phyloP scores from a whole-genome alignment of 768 basidiomycete genomes.

The Suillus luteus region DNA sequence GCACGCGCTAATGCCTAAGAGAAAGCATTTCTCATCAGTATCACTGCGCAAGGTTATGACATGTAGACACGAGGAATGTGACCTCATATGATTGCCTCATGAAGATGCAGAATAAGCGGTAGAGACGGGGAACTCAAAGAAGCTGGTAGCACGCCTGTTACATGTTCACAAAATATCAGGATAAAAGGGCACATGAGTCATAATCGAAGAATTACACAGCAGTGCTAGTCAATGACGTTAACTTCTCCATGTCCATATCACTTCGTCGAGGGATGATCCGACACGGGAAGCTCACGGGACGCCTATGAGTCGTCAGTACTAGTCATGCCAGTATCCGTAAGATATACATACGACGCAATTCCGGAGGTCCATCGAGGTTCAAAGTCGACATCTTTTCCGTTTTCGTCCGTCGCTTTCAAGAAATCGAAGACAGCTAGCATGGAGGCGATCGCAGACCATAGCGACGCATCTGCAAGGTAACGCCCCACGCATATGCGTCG shows the following conservation, averaged over 20 bases:
- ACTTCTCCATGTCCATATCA: slow-evolving; percentile 12
- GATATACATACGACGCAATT: slow-evolving; percentile 21
- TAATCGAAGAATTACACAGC: not conserved
- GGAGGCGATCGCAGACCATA: slow-evolving; percentile 40
- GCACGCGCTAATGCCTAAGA: no score
- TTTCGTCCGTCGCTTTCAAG: slow-evolving; percentile 34
- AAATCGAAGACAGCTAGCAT: slow-evolving; percentile 43
- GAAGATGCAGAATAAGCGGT: not conserved
- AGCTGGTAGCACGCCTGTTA: not conserved
- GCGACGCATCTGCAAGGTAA: slow-evolving; percentile 35
- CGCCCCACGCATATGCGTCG: slow-evolving; percentile 40
- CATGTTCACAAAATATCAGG: not conserved
- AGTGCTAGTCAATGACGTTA: slow-evolving; percentile 6
- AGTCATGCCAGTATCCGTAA: not conserved
- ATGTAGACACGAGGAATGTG: not conserved
- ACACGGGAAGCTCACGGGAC: slow-evolving; percentile 26
- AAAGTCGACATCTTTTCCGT: slow-evolving; percentile 34
- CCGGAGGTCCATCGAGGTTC: slow-evolving; percentile 25
- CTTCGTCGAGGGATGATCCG: slow-evolving; percentile 20
- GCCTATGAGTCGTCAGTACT: slow-evolving; percentile 18
- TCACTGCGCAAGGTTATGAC: not conserved
- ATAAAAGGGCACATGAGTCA: not conserved
- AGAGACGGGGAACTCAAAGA: not conserved
- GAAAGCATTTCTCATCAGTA: not conserved
- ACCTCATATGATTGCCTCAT: not conserved